Evolutionary conservation across 78 protist species (phyloP), one percentile per base, ranked within the genome.

Genomic region (Dictyostelium brefeldianum): DNA sequence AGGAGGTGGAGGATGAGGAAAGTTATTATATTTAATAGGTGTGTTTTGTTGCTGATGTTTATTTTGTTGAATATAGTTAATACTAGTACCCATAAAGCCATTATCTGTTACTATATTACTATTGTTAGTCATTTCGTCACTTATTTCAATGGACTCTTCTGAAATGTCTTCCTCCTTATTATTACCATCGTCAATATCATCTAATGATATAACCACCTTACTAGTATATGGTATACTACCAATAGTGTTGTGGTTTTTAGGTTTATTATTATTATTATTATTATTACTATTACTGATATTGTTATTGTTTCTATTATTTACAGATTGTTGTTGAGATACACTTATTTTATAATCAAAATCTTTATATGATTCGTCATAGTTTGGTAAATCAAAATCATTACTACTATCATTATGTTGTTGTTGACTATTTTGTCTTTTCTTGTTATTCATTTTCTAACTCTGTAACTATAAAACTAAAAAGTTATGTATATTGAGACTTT

Each of bases 361-460:
- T 71, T 12, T 71, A 46, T 20, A 71, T 17, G 36, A 15, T 71
- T 43, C 78, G 9, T 71, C 57, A 20, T 36, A 71, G 11, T 71
- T 46, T 17, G 78, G 78, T 71, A 71, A 46, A 29, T 71, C 78
- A 71, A 71, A 71, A 25, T 71, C 78, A 43, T 71, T 27, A 71
- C 43, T 41, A 69, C 25, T 67, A 17, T 6, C 27, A 62, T 62
- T 62, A 25, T 36, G 43, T 36, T 36, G 43, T 36, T 36, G 43
- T 36, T 36, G 43, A 36, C 43, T 36, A 36, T 36, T 36, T 36
- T 36, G 43, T 36, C 2, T 36, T 36, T 36, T 36, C 2, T 36
- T 36, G 2, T 36, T 36, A 36, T 36, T 36, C 43, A n/a, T n/a
- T n/a, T n/a, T n/a, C n/a, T n/a, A n/a, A n/a, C n/a, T n/a, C n/a